phyloP scores from a whole-genome alignment of 805 yeast species.

The Metschnikowia noctiluminum region DNA sequence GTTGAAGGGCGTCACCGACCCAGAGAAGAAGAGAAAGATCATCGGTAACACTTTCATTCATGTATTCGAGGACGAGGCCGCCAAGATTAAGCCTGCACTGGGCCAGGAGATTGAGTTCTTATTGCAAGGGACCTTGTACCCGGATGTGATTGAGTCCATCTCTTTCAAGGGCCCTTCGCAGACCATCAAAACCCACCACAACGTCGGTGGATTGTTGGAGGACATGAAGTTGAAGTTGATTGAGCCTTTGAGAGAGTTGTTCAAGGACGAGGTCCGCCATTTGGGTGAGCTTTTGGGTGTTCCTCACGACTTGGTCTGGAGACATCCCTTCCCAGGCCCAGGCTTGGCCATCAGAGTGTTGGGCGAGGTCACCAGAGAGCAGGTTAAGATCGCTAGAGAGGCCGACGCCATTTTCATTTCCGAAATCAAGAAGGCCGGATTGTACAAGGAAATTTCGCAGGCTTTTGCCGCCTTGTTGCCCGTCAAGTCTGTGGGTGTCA shows the following conservation, averaged over 20 bases:
- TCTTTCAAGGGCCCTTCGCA: slow-evolving; percentile 99
- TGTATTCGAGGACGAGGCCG: slow-evolving; percentile 95
- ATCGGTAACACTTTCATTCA: slow-evolving; percentile 97
- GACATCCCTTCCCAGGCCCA: slow-evolving; percentile 99
- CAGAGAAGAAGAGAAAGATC: slow-evolving; percentile 97
- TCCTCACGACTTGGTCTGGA: slow-evolving; percentile 96
- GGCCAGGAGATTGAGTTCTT: slow-evolving; percentile 90
- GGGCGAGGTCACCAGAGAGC: slow-evolving; percentile 93
- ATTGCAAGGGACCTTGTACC: slow-evolving; percentile 96
- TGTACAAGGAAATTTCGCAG: slow-evolving; percentile 90
- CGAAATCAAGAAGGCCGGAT: slow-evolving; percentile 90
- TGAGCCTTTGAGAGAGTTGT: slow-evolving; percentile 97
- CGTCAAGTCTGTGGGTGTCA: slow-evolving; percentile 97
- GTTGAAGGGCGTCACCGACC: slow-evolving; percentile 93
- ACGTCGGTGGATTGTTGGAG: slow-evolving; percentile 96
- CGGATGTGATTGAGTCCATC: slow-evolving; percentile 97
- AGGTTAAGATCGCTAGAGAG: slow-evolving; percentile 94
- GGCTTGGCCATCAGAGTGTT: slow-evolving; percentile 98
- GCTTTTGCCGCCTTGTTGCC: slow-evolving; percentile 97
- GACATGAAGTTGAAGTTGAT: slow-evolving; percentile 97
- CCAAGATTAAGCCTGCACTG: slow-evolving; percentile 80
- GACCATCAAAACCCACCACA: slow-evolving; percentile 98
- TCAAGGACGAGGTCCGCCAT: slow-evolving; percentile 98
- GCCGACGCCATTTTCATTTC: slow-evolving; percentile 96
- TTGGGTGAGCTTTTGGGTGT: slow-evolving; percentile 93